A percentile compares a stretch with the other conserved stretches of the same genome.
These are phyloP conservation scores for Naganishia randhawae DNA, from an alignment of 768 basidiomycete species.

Conservation along the genomic window DNA sequence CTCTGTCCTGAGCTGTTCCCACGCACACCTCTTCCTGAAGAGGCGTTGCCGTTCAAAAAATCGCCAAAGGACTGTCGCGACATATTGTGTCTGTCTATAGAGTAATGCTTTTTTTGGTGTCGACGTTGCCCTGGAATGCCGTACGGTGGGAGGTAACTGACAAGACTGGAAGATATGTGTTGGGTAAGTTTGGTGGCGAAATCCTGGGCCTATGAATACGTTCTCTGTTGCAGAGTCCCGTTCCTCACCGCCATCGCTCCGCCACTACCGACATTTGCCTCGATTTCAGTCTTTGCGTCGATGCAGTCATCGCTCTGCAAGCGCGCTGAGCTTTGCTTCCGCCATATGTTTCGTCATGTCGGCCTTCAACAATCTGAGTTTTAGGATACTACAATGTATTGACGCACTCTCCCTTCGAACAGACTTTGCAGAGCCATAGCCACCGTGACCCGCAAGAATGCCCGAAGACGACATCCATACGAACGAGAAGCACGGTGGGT, in stretches of 20 bases:
- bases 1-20: slow-evolving; percentile 1
- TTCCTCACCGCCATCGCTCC: not conserved
- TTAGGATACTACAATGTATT: not conserved
- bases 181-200: too few relatives aligned
- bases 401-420: too few relatives aligned
- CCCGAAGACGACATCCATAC: slow-evolving; percentile 4
- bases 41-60: slow-evolving; percentile 14
- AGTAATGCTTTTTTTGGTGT: not conserved
- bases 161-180: not conserved
- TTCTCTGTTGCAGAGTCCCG: not conserved
- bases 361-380: not conserved
- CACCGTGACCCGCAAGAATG: too few relatives aligned
- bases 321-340: too few relatives aligned
- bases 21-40: slow-evolving; percentile 6
- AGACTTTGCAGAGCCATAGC: too few relatives aligned
- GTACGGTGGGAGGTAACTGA: not conserved
- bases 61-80: slow-evolving; percentile 30
- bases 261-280: not conserved
- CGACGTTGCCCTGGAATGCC: not conserved
- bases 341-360: not conserved
- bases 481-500: not conserved
- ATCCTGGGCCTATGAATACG: not conserved
- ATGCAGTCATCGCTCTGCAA: slow-evolving; percentile 10
- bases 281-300: not conserved
- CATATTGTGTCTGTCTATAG: slow-evolving; percentile 15